Conservation (phyloP, 495 filamentous ascomycete species). For the Niebla homalea region DNA sequence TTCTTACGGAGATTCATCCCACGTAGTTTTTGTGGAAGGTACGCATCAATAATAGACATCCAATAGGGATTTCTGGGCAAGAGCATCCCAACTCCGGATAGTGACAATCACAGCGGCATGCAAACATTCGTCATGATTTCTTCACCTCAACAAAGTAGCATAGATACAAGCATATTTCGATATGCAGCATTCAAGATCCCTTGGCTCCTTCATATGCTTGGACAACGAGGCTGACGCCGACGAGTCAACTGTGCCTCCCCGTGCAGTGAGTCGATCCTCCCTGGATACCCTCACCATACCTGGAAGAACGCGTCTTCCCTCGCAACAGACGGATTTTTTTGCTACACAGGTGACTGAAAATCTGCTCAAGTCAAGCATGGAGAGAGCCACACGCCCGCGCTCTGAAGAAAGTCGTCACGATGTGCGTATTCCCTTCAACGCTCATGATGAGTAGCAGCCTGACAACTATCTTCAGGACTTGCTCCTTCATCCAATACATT, state of each 20-base stretch:
- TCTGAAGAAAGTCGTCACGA: not conserved
- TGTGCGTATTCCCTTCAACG: too few species aligned
- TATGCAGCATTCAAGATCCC: slow-evolving; percentile 12
- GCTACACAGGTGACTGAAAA: slow-evolving; percentile 15
- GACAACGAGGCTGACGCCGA: not conserved
- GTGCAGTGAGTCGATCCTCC: slow-evolving; percentile 6
- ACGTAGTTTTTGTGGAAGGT: too few species aligned
- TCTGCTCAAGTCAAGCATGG: slow-evolving; percentile 9
- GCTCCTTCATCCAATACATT: too few species aligned
- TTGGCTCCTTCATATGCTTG: not conserved
- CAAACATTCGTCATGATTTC: not conserved
- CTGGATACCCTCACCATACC: slow-evolving; percentile 14
- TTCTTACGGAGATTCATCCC: too few species aligned
- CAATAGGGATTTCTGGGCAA: too few species aligned
- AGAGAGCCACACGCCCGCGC: not conserved
- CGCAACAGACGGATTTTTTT: slow-evolving; percentile 5
- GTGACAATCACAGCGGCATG: too few species aligned
- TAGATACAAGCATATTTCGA: slow-evolving; percentile 13
- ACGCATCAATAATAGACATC: too few species aligned
- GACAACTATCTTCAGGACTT: too few species aligned
- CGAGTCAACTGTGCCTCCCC: not conserved
- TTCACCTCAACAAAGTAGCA: slow-evolving; percentile 7
- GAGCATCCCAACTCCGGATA: too few species aligned
- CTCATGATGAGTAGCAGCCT: too few species aligned
- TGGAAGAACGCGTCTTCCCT: slow-evolving; percentile 12